These are phyloP conservation scores for Metahyphopichia silvanorum DNA, from an alignment of 805 yeast species.

Conservation along the genomic window DNA sequence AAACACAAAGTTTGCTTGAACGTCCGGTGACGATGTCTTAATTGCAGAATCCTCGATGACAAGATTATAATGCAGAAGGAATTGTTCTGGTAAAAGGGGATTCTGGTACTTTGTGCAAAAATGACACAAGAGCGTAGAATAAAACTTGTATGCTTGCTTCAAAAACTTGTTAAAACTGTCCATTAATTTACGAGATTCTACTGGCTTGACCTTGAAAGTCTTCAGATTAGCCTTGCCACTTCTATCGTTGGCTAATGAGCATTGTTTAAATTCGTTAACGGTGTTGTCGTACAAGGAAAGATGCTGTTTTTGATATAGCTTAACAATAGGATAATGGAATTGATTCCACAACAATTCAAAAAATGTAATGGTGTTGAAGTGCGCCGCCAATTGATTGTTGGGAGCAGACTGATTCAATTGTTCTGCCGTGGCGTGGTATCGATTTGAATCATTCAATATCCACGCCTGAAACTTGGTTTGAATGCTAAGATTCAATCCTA, in stretches of 20 bases:
- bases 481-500: constrained; percentile 47
- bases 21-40: constrained; percentile 10
- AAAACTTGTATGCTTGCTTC: constrained; percentile 47
- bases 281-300: constrained; percentile 20
- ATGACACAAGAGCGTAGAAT: constrained; percentile 38
- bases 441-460: constrained; percentile 34
- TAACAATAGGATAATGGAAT: constrained; percentile 62
- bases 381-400: constrained; percentile 16
- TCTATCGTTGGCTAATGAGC: constrained; percentile 8
- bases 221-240: constrained; percentile 8
- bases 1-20: constrained; percentile 34
- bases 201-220: constrained; percentile 32
- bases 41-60: constrained; percentile 8
- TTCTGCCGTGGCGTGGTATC: constrained; percentile 18
- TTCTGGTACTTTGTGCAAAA: constrained; percentile 35
- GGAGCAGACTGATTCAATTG: neutral
- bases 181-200: constrained; percentile 56
- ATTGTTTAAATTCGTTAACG: constrained; percentile 14
- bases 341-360: constrained; percentile 55
- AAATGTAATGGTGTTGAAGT: constrained; percentile 31
- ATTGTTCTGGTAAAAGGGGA: constrained; percentile 30
- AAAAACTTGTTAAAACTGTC: constrained; percentile 49
- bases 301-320: constrained; percentile 47
- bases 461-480: constrained; percentile 45
- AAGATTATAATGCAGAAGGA: constrained; percentile 24